Evolutionary conservation across 371 early-diverging fungal species (phyloP).

Genomic region (Batrachochytrium dendrobatidis): DNA sequence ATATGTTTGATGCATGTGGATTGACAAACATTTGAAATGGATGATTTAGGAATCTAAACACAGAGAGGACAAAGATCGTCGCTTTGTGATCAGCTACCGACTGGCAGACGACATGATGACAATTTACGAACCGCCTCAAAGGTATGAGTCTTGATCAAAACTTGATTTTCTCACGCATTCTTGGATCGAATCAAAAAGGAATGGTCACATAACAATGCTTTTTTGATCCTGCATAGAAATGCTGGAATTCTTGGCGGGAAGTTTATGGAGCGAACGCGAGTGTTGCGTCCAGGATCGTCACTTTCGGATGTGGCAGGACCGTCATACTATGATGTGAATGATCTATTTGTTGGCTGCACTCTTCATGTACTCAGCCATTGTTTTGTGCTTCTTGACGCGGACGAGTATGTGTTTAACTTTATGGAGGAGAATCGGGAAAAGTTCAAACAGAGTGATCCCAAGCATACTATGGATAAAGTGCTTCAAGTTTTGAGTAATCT

Average conservation of each 20-base stretch:
- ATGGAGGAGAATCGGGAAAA: slow-evolving; percentile 19
- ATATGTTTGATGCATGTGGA: too few relatives aligned
- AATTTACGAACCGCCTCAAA: slow-evolving; percentile 49
- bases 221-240: slow-evolving; percentile 26
- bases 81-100: slow-evolving; percentile 47
- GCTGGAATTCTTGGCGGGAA: slow-evolving; percentile 51
- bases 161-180: neutral
- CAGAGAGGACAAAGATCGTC: slow-evolving; percentile 43
- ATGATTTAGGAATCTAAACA: slow-evolving; percentile 41
- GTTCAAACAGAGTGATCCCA: slow-evolving; percentile 8
- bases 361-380: slow-evolving; percentile 33
- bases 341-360: slow-evolving; percentile 40
- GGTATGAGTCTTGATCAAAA: slow-evolving; percentile 14
- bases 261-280: slow-evolving; percentile 46
- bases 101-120: slow-evolving; percentile 49
- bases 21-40: too few relatives aligned
- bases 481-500: slow-evolving; percentile 5
- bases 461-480: slow-evolving; percentile 2
- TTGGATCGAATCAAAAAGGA: neutral
- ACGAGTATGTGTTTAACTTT: slow-evolving; percentile 47
- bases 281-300: slow-evolving; percentile 39
- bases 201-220: neutral
- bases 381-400: slow-evolving; percentile 48
- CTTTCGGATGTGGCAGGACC: slow-evolving; percentile 34
- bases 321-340: slow-evolving; percentile 34